Conservation (phyloP, 2,329 filamentous ascomycete genomes). For the Venturia pyrina region DNA sequence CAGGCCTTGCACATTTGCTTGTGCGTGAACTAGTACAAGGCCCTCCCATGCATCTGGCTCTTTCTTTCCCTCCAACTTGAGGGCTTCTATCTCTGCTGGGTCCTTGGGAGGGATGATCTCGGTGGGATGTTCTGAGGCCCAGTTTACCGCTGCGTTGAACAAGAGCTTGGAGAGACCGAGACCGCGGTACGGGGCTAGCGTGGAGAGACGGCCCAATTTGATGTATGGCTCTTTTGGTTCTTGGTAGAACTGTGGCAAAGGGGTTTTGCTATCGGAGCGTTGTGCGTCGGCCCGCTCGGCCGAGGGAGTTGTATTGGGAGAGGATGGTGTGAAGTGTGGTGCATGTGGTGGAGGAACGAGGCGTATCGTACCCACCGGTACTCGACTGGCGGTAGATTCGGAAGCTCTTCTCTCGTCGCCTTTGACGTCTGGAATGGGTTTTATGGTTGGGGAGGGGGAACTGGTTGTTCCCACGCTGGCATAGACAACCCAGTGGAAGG, state of each 20-base stretch:
- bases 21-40: conserved; percentile 69
- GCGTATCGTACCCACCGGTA: conserved; percentile 65
- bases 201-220: conserved; percentile 70
- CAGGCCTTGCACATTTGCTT: conserved; percentile 51
- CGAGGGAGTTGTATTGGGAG: conserved; percentile 16
- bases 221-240: conserved; percentile 60
- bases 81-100: conserved; percentile 31
- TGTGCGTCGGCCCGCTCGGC: not conserved
- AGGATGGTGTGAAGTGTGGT: conserved; percentile 41
- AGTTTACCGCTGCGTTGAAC: conserved; percentile 57
- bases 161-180: conserved; percentile 55
- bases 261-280: conserved; percentile 15
- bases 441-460: conserved; percentile 15
- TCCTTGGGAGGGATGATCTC: conserved; percentile 30
- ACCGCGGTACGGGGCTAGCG: conserved; percentile 55
- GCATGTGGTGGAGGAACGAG: conserved; percentile 72
- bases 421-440: conserved; percentile 29
- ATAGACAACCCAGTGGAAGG: conserved; percentile 85
- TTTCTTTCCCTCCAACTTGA: conserved; percentile 21
- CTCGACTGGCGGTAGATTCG: conserved; percentile 28
- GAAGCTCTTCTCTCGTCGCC: conserved; percentile 24
- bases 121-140: conserved; percentile 52
- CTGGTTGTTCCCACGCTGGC: conserved; percentile 43
- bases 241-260: conserved; percentile 35
- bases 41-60: conserved; percentile 54